Evolutionary conservation across 2,329 filamentous ascomycete species (phyloP), one percentile per base, ranked within the genome.

Genomic region (Epichloe festucae): DNA sequence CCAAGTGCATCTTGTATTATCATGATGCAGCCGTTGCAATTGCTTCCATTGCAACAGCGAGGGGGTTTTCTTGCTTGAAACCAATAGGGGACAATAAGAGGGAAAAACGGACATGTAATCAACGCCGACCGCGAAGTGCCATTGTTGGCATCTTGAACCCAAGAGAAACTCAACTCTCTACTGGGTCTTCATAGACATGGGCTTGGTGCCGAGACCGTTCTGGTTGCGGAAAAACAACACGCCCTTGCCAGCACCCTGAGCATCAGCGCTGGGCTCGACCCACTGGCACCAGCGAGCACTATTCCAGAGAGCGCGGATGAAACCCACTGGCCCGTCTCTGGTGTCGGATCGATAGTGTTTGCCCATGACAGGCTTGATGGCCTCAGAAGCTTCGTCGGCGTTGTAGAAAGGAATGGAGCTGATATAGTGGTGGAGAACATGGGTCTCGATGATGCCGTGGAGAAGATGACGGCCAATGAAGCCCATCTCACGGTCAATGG

Each of bases 341-440:
- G 81, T 83, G 61, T 98, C 85, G 49, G 86, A 74, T 58, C 90
- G 88, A 76, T 98, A 98, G 78, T 98, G 93, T 63, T 78, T 76
- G 68, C 93, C 93, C 91, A 98, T 96, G 68, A 98, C 76, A 54
- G 81, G 81, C 78, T 90, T 89, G 78, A 97, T 95, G 63, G 90
- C 90, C 61, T 96, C 90, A 61, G 83, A 85, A 53, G 91, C 90
- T 74, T 96, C 90, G 61, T 95, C 89, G 64, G 90, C 91, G 69
- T 96, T 79, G 75, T 97, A 97, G 74, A 96, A 96, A 56, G 91
- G 91, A 59, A 97, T 97, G 64, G 82, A 88, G 72, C 86, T 91
- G 67, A 97, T 82, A 71, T 95, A 97, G 79, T 97, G 91, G 77
- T 97, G 91, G 55, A 95, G 86, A 54, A 97, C 91, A 73, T 97